Conservation (phyloP, 129 eudicot species). For the Oenanthe sinensis region DNA sequence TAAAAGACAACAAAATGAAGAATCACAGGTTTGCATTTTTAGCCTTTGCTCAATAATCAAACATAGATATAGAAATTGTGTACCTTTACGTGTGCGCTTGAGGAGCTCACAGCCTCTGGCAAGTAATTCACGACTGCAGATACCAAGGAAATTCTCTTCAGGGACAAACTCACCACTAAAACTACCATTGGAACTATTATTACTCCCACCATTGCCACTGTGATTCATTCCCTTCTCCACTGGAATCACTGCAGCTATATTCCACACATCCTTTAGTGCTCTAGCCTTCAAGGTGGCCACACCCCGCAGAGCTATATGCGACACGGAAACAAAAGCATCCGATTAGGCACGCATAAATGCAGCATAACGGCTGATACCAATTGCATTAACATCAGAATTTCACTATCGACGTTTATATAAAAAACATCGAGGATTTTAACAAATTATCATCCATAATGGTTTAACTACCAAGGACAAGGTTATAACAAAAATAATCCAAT, state of each 20-base stretch:
- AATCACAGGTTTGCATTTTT: not conserved
- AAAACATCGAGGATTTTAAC: not conserved
- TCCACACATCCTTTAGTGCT: conserved; percentile 75
- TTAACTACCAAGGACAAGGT: not conserved
- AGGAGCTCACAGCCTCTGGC: conserved; percentile 89
- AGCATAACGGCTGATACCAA: not conserved
- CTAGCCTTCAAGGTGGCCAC: conserved; percentile 93
- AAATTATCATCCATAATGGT: not conserved
- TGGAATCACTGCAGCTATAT: conserved; percentile 66
- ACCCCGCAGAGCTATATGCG: conserved; percentile 68
- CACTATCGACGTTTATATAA: not conserved
- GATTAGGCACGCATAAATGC: not conserved
- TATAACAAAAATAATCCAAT: not conserved
- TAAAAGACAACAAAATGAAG: not conserved
- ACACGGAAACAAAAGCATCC: not conserved
- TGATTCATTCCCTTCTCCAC: conserved; percentile 53
- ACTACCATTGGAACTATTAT: conserved; percentile 66
- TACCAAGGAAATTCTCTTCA: conserved; percentile 91
- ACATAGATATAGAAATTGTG: not conserved
- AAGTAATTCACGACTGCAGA: conserved; percentile 85
- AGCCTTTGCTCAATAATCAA: not conserved
- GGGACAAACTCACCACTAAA: conserved; percentile 78
- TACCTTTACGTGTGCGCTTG: conserved; percentile 92
- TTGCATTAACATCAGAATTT: not conserved
- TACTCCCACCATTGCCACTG: conserved; percentile 38